Evolutionary conservation across 257 asterid species (phyloP), one percentile per base, ranked within the genome.

Genomic region (Echium plantagineum): DNA sequence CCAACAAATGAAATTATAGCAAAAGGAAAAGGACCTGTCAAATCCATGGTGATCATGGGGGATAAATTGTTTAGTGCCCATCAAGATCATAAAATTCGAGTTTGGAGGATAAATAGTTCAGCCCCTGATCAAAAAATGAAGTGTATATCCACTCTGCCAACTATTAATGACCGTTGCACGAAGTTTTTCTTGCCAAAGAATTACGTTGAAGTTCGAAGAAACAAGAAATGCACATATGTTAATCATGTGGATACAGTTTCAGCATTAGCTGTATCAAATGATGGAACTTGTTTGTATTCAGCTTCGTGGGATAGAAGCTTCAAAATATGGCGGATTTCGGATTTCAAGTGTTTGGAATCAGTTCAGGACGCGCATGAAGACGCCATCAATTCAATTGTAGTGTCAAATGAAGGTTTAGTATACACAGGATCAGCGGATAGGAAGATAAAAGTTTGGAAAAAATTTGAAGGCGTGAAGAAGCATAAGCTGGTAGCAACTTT

Each of bases 281-380:
- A 86, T 57, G 81, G 77, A 30, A 31, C 64, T 5, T 22, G 75
- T 0, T 63, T 90, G 3, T 90, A 84, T 72, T 90, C 97, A 0
- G 94, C 71, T 4, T 90, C 97, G 0, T 90, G 97, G 97, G 97
- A 90, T 18, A 60, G 93, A 24, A 77, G 84, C 18, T 59, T 90
- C 19, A 90, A 90, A 58, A 71, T 90, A 7, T 90, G 97, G 97
- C 62, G 83, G 18, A 81, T 86, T 5, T 77, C 87, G 5, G 90
- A 86, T 47, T 84, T 76, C 77, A 74, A 74, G 67, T 86, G 95
- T 62, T 38, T 84, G 17, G 90, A 84, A 63, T 90, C 97, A 2
- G 61, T 84, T 1, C 77, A 71, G 66, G 75, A 78, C 56, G 97
- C 96, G 1, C 97, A 90, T 48, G 80, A 78, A 60, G 94, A 85